phyloP scores from a whole-genome alignment of 495 filamentous ascomycete genomes.

The Penicillium herquei region DNA sequence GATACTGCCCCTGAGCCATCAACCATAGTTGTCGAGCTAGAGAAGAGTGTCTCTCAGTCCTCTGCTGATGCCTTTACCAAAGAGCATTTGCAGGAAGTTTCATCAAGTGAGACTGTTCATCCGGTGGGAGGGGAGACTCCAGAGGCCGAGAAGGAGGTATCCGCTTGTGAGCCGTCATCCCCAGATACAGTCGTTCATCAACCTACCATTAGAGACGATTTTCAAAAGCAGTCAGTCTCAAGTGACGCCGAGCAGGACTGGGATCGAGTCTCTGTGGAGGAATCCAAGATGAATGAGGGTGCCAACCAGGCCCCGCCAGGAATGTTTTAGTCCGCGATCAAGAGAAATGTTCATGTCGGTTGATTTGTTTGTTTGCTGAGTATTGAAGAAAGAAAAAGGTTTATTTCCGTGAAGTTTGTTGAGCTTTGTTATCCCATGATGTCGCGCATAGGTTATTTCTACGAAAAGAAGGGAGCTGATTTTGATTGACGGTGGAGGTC shows the following conservation, averaged over 20 bases:
- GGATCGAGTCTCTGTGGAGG: conserved; percentile 7
- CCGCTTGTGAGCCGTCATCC: neutral
- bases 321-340: no score
- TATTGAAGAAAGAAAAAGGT: no score
- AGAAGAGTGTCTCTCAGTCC: neutral
- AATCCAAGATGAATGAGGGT: neutral
- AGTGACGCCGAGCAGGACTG: conserved; percentile 4
- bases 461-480: no score
- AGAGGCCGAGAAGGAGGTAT: no score
- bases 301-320: no score
- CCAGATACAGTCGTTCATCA: neutral
- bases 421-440: no score
- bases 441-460: no score
- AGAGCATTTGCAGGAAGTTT: neutral
- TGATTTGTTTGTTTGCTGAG: no score
- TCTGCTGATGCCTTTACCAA: neutral
- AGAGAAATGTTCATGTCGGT: no score
- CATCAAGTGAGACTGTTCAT: neutral
- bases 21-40: neutral
- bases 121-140: no score
- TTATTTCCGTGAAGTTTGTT: no score
- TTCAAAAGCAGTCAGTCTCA: neutral
- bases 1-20: neutral
- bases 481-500: no score
- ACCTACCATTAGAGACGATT: neutral